Base-by-base conservation (phyloP, 164 flowering plant genomes). In the Macadamia tetraphylla region DNA sequence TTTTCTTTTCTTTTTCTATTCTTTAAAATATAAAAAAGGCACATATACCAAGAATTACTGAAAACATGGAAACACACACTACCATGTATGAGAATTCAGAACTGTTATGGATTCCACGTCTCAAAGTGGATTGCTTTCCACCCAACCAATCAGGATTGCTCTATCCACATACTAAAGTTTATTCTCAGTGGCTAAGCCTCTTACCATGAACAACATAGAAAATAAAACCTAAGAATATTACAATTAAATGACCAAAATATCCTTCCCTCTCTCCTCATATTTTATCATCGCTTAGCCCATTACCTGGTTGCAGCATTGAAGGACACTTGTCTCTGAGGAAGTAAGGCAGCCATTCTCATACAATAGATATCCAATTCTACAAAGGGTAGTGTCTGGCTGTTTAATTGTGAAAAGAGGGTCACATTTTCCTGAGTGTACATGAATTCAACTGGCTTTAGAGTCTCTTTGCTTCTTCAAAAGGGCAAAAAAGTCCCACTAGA, bases 31-130 rank as follows among this genome's bases (percentile, higher is more conserved):
- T 49, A 29, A n/a, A 65, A 52, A 14, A 29, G 29, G 32, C 15
- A 48, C 14, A 65, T 17, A 65, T 17, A 29, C 29, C 14, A 3
- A 49, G 23, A 14, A 11, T 23, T 9, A 65, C 29, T 15, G 23
- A 46, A 43, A 46, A 29, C n/a, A 23, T 15, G n/a, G 9, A 30
- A 31, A 44, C 23, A 35, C 46, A 60, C 23, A 23, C 23, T 23
- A 23, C 42, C 40, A 46, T 59, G 18, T 59, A 15, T 35, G 40
- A 46, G 51, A 46, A 46, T 8, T 12, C 29, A 35, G 7, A 32
- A 51, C 29, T 18, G 23, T 58, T 31, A 17, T 72, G 78, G 74
- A 62, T 74, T 74, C 75, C 80, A 77, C 76, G 74, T 77, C 79
- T 69, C 52, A 76, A 76, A 76, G 75, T 42, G 46, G 23, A 7